Evolutionary conservation across 2,329 filamentous ascomycete genomes (phyloP), one percentile per base, ranked within the genome.

Genomic region (Trichoderma pleuroti): DNA sequence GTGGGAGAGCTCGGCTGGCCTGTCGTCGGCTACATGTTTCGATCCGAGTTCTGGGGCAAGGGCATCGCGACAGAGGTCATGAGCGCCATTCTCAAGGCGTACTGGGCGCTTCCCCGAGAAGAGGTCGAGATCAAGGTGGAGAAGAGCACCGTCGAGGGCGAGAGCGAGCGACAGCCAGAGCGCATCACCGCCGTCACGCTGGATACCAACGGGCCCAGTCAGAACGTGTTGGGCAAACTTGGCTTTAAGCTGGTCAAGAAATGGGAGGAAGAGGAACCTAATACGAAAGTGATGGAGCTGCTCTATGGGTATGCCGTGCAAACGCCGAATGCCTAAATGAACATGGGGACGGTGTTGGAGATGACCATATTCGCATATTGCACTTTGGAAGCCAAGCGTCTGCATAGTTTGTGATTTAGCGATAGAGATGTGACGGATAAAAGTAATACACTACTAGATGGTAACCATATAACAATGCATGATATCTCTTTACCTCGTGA

Each of bases 11-110:
- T 83, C 21, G 86, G 86, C 61, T 89, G 86, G 87, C 87, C 88
- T 1, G 86, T 86, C 75, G 68, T 89, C 30, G 88, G 88, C 26
- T 91, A 90, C 76, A 83, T 88, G 80, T 77, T 90, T 65, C 79
- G 82, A 61, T 82, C 80, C 70, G 84, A 86, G 73, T 75, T 78
- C 68, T 90, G 88, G 88, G 85, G 86, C 8, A 82, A 81, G 49
- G 88, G 88, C 5, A 84, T 87, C 73, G 87, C 84, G 39, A 88
- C 85, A 1, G 88, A 90, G 78, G 86, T 88, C 57, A 71, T 90
- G 46, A 77, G 72, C 65, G 86, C 77, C 1, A 85, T 85, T 66
- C 72, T 86, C 14, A 72, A 75, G 12, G 76, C 79, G 12, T 90
- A 85, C 82, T 85, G 83, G 80, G 76, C 76, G 66, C 80, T 90